A percentile compares a stretch with the other conserved stretches of the same genome.
These are phyloP conservation scores for Hortiboletus flavorubellus DNA, from an alignment of 768 basidiomycete genomes.

Conservation along the genomic window DNA sequence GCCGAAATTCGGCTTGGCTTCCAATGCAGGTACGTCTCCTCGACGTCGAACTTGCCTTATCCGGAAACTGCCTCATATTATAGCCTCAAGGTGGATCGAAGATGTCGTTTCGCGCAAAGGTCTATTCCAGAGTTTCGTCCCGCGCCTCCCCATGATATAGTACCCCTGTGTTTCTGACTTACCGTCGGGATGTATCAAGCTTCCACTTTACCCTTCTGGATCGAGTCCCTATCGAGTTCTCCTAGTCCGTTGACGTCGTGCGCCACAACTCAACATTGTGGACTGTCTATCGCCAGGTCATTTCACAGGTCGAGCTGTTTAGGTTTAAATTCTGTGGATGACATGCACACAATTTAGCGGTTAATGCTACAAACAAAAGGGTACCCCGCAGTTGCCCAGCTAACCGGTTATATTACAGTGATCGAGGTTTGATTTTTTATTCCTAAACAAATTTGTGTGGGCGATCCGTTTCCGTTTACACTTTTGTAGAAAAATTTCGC, in stretches of 20 bases:
- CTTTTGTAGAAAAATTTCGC: not conserved
- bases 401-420: constrained; percentile 4
- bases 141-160: too few relatives aligned
- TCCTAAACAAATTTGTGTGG: constrained; percentile 6
- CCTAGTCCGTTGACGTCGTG: not conserved
- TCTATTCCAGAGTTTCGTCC: not conserved
- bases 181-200: not conserved
- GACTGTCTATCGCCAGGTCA: not conserved
- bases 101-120: not conserved
- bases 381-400: not conserved
- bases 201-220: not conserved
- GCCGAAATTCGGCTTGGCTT: not conserved
- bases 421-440: constrained; percentile 16
- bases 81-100: not conserved
- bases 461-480: constrained; percentile 5
- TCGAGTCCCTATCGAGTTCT: not conserved
- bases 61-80: not conserved
- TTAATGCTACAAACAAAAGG: not conserved
- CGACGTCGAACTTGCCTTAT: constrained; percentile 11
- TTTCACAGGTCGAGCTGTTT: not conserved
- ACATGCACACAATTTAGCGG: not conserved
- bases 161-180: not conserved
- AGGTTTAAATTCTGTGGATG: not conserved
- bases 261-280: not conserved
- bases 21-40: constrained; percentile 4